Evolutionary conservation across 352 stramenopile species (phyloP).

Genomic region (Pythium dissotocum): DNA sequence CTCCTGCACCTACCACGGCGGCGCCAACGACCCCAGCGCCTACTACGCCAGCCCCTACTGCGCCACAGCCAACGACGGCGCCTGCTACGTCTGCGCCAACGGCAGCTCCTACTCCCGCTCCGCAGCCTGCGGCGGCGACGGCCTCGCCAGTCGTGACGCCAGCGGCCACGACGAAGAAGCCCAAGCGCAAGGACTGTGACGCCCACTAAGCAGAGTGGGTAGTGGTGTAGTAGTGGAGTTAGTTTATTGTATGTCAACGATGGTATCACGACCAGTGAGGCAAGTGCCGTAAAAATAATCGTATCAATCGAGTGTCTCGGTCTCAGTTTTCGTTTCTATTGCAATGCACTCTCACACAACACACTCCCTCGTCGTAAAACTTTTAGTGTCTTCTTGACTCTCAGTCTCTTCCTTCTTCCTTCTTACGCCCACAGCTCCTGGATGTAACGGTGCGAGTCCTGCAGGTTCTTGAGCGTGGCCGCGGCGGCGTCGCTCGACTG

Average conservation of each 20-base stretch:
- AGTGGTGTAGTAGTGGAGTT: not conserved
- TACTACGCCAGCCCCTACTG: slow-evolving; percentile 4
- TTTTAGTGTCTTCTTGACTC: not conserved
- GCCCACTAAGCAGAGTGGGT: not conserved
- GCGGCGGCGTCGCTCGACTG: slow-evolving; percentile 60
- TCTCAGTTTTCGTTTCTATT: not conserved
- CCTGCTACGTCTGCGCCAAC: not conserved
- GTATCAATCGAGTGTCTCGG: not conserved
- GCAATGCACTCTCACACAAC: not conserved
- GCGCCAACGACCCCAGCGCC: slow-evolving; percentile 16
- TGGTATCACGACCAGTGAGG: not conserved
- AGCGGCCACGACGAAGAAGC: slow-evolving; percentile 19
- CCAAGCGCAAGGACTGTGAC: slow-evolving; percentile 23
- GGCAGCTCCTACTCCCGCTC: not conserved
- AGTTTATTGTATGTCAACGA: slow-evolving; percentile 1
- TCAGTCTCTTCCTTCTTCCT: not conserved
- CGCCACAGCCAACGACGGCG: not conserved
- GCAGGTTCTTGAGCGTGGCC: slow-evolving; percentile 88
- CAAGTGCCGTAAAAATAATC: not conserved
- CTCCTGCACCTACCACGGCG: slow-evolving; percentile 19
- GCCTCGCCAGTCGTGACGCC: slow-evolving; percentile 8
- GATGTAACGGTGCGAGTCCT: slow-evolving; percentile 90
- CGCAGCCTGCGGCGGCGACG: slow-evolving; percentile 3
- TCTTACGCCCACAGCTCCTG: slow-evolving; percentile 94
- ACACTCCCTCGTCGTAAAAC: not conserved